Conservation (phyloP, 371 early-diverging fungal species). For the Gilbertella persicaria region DNA sequence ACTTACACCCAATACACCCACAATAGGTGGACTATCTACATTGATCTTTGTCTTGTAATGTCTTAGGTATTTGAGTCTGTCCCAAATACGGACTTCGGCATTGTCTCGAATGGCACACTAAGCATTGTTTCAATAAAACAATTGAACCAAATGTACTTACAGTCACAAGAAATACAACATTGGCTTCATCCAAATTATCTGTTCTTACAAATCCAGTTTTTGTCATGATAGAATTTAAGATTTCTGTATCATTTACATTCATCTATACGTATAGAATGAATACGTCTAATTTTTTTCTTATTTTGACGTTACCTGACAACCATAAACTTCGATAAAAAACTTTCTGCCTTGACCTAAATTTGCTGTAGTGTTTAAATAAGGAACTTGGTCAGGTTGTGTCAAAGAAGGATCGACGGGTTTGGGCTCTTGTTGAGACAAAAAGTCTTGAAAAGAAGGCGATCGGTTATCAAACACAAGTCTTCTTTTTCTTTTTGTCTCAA, state of each 20-base stretch:
- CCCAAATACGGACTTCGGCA: conserved; percentile 79
- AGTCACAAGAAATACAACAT: conserved; percentile 77
- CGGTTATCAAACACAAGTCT: conserved; percentile 68
- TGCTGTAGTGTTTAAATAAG: conserved; percentile 56
- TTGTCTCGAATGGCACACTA: conserved; percentile 80
- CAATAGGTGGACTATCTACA: conserved; percentile 58
- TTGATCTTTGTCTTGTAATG: conserved; percentile 54
- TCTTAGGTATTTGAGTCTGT: conserved; percentile 61
- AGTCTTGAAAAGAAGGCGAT: conserved; percentile 69
- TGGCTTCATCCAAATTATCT: conserved; percentile 54
- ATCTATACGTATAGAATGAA: conserved; percentile 37
- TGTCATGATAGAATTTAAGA: conserved; percentile 74
- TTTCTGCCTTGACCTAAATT: conserved; percentile 47
- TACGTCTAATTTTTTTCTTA: background rate
- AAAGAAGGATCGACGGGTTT: conserved; percentile 20
- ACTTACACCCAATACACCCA: conserved; percentile 77
- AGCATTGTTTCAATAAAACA: background rate
- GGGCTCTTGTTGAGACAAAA: conserved; percentile 23
- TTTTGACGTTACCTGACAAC: conserved; percentile 60
- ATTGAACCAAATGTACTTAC: conserved; percentile 28
- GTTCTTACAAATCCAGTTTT: conserved; percentile 71
- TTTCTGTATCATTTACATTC: conserved; percentile 83
- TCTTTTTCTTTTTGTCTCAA: conserved; percentile 15
- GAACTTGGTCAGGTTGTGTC: conserved; percentile 45
- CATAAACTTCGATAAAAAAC: conserved; percentile 78